Evolutionary conservation across 192 early-diverging fungal species (phyloP).

Genomic region (Radiomyces spectabilis): DNA sequence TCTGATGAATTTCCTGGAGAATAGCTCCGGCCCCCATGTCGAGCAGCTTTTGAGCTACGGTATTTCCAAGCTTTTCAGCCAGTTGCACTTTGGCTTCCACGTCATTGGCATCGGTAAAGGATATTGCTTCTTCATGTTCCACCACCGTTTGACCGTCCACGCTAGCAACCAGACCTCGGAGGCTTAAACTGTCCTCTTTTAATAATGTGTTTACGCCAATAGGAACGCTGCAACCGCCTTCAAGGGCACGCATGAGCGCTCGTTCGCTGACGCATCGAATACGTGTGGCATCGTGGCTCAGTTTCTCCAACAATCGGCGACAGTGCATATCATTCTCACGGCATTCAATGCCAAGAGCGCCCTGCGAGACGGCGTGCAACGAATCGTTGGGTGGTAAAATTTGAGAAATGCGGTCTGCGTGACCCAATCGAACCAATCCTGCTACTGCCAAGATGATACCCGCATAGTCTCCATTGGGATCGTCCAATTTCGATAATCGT

Average conservation of each 20-base stretch:
- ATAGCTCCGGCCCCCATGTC: constrained; percentile 38
- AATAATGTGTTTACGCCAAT: constrained; percentile 74
- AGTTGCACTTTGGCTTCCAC: constrained; percentile 18
- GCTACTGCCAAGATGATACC: constrained; percentile 85
- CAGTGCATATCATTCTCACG: constrained; percentile 53
- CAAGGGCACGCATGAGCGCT: constrained; percentile 76
- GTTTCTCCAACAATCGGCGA: constrained; percentile 40
- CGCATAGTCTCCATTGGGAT: constrained; percentile 53
- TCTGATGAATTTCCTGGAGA: no score
- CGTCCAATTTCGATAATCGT: constrained; percentile 81
- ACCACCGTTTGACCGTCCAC: constrained; percentile 69
- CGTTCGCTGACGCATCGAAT: constrained; percentile 76
- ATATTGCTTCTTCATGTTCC: constrained; percentile 31
- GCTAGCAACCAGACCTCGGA: constrained; percentile 66
- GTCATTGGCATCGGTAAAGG: constrained; percentile 17
- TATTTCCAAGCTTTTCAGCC: constrained; percentile 32
- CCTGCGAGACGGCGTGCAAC: constrained; percentile 90
- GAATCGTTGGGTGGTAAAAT: constrained; percentile 50
- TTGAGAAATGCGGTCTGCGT: constrained; percentile 64
- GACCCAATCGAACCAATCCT: constrained; percentile 68
- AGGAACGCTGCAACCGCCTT: constrained; percentile 95
- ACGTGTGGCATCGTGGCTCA: constrained; percentile 60
- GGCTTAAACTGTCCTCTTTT: constrained; percentile 28
- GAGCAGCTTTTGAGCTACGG: constrained; percentile 32
- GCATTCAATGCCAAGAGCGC: constrained; percentile 82